Evolutionary conservation across 148 eudicot species (phyloP).

Genomic region (Heliamphora exappendiculata): DNA sequence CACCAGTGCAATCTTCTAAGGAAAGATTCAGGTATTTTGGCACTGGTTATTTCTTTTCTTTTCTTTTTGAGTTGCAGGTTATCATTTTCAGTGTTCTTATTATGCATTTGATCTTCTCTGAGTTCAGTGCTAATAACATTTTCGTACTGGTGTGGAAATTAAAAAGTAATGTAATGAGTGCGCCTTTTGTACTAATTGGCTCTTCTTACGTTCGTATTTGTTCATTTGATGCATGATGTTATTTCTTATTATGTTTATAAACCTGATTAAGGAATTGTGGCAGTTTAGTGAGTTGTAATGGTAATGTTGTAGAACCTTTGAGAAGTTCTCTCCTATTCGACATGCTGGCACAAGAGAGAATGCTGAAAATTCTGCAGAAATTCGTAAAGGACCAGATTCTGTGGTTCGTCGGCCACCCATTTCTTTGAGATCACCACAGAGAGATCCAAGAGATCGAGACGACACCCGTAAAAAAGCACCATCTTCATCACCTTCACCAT

Average conservation of each 20-base stretch:
- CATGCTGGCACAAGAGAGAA: slow-evolving; percentile 26
- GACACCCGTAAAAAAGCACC: slow-evolving; percentile 25
- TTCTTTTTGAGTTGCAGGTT: not conserved
- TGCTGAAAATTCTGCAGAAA: slow-evolving; percentile 27
- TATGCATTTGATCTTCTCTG: not conserved
- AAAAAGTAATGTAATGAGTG: slow-evolving; percentile 1
- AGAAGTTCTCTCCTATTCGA: slow-evolving; percentile 29
- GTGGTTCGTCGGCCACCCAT: slow-evolving; percentile 31
- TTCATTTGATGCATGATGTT: not conserved
- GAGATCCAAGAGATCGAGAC: slow-evolving; percentile 34
- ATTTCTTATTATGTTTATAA: not conserved
- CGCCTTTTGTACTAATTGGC: not conserved
- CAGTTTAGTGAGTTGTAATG: slow-evolving; percentile 5
- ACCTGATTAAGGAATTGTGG: not conserved
- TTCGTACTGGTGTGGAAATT: slow-evolving; percentile 13
- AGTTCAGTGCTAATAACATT: slow-evolving; percentile 11
- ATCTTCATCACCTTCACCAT: slow-evolving; percentile 43
- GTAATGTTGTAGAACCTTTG: slow-evolving; percentile 28
- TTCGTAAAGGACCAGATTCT: slow-evolving; percentile 22
- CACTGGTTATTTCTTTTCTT: not conserved
- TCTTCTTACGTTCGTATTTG: not conserved
- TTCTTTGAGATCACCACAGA: slow-evolving; percentile 61
- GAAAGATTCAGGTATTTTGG: slow-evolving; percentile 45
- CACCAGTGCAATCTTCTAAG: slow-evolving; percentile 45
- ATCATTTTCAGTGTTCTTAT: not conserved